These are phyloP conservation scores for Euphrasia arctica DNA, from an alignment of 305 asterid species.

Conservation along the genomic window DNA sequence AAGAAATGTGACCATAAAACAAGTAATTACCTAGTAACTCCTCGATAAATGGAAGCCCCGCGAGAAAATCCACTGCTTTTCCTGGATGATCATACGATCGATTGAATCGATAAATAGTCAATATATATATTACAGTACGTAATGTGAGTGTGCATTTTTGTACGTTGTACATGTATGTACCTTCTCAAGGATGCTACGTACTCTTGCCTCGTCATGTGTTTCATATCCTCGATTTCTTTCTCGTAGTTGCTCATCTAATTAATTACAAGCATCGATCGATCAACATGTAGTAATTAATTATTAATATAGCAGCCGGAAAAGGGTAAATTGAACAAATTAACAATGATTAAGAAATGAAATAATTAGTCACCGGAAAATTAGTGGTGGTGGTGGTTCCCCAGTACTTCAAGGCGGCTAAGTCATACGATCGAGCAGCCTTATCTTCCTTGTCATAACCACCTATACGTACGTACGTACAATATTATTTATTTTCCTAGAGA, in stretches of 20 bases:
- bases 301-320: too few species aligned
- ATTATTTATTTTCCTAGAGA: too few species aligned
- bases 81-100: constrained; percentile 32
- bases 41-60: constrained; percentile 93
- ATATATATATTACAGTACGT: background rate
- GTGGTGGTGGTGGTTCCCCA: constrained; percentile 92
- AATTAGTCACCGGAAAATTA: constrained; percentile 61
- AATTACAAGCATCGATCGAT: too few species aligned
- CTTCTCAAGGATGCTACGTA: constrained; percentile 82
- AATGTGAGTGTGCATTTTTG: too few species aligned
- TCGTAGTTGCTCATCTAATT: constrained; percentile 68
- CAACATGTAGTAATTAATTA: too few species aligned
- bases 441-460: constrained; percentile 95
- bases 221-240: constrained; percentile 86
- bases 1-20: too few species aligned
- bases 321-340: too few species aligned
- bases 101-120: background rate
- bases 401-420: constrained; percentile 79
- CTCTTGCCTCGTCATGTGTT: constrained; percentile 82
- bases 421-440: constrained; percentile 84
- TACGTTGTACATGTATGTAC: constrained; percentile 26
- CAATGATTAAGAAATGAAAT: background rate
- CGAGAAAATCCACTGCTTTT: constrained; percentile 95
- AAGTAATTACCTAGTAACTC: constrained; percentile 71
- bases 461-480: constrained; percentile 17